These are phyloP conservation scores for Ophiostoma quercus DNA, from an alignment of 2,329 filamentous ascomycete species.

Conservation along the genomic window DNA sequence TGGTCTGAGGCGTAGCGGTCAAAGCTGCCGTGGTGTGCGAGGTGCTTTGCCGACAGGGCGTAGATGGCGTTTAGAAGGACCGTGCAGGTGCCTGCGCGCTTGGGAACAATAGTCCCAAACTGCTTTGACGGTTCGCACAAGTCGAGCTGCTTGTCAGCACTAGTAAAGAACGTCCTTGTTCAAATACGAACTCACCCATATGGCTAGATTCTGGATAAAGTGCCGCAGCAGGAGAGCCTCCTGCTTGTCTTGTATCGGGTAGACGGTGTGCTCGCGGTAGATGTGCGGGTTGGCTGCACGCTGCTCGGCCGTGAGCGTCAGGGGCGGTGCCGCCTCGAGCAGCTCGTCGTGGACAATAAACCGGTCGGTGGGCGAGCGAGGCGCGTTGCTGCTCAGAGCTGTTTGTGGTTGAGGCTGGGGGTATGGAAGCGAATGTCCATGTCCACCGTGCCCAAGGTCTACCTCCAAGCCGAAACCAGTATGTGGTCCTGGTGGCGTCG, in stretches of 20 bases:
- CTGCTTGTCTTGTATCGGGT: constrained; percentile 30
- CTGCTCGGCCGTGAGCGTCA: constrained; percentile 1
- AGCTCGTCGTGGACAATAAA: constrained; percentile 32
- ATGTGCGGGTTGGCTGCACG: constrained; percentile 24
- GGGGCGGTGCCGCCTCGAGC: constrained; percentile 10
- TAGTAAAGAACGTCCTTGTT: too few relatives aligned
- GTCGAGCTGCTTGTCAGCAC: constrained; percentile 36
- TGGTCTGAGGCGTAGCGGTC: constrained; percentile 46
- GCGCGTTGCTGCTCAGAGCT: neutral
- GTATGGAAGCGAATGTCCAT: neutral
- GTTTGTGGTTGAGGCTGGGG: neutral
- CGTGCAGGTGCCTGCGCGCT: constrained; percentile 46
- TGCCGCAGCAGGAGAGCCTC: constrained; percentile 35
- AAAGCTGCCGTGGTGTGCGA: constrained; percentile 45
- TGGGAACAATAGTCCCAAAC: constrained; percentile 51
- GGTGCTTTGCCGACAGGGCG: constrained; percentile 51
- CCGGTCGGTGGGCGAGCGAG: constrained; percentile 31
- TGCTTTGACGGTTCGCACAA: constrained; percentile 41
- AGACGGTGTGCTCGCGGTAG: constrained; percentile 30
- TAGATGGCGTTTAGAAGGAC: constrained; percentile 54
- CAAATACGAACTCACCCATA: constrained; percentile 32
- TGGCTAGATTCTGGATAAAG: constrained; percentile 35
- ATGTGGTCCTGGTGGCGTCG: neutral
- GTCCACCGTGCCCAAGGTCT: neutral
- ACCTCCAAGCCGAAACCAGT: neutral